These are phyloP conservation scores for Suhomyces pyralidae DNA, from an alignment of 805 yeast genomes.

Conservation along the genomic window DNA sequence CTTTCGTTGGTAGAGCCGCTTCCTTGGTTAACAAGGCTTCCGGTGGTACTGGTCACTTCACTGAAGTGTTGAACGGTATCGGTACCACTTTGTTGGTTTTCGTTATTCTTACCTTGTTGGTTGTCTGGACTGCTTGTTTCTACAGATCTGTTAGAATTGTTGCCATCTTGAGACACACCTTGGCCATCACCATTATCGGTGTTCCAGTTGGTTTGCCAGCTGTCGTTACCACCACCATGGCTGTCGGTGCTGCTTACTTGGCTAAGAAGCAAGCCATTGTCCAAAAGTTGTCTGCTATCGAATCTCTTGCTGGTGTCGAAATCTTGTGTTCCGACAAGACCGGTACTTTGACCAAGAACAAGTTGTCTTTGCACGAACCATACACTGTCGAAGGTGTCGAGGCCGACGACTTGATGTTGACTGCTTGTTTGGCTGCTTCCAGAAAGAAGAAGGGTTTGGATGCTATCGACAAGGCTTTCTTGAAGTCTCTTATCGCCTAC, in stretches of 20 bases:
- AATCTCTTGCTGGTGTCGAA: constrained; percentile 96
- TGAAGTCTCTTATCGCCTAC: constrained; percentile 81
- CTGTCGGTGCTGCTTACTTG: constrained; percentile 98
- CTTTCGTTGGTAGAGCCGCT: constrained; percentile 97
- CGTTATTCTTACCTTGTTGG: constrained; percentile 80
- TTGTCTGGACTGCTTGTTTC: constrained; percentile 93
- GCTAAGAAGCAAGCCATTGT: constrained; percentile 97
- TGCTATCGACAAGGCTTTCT: constrained; percentile 95
- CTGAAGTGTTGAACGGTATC: constrained; percentile 96
- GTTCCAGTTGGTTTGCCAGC: constrained; percentile 99
- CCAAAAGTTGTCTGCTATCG: constrained; percentile 94
- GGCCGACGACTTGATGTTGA: constrained; percentile 92
- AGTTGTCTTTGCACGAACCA: constrained; percentile 93
- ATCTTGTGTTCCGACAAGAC: constrained; percentile 97
- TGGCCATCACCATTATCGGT: constrained; percentile 95
- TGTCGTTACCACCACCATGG: constrained; percentile 98
- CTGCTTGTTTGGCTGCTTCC: constrained; percentile 97
- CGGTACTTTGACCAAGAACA: constrained; percentile 97
- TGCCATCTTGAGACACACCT: constrained; percentile 82
- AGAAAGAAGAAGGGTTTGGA: constrained; percentile 98
- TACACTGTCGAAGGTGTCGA: constrained; percentile 97
- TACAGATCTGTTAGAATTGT: constrained; percentile 88
- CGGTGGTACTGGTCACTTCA: constrained; percentile 92
- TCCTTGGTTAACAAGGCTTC: constrained; percentile 93
- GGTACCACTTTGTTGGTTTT: constrained; percentile 88